Evolutionary conservation across 306 rosid genomes (phyloP), one percentile per base, ranked within the genome.

Genomic region (Vigna angularis): DNA sequence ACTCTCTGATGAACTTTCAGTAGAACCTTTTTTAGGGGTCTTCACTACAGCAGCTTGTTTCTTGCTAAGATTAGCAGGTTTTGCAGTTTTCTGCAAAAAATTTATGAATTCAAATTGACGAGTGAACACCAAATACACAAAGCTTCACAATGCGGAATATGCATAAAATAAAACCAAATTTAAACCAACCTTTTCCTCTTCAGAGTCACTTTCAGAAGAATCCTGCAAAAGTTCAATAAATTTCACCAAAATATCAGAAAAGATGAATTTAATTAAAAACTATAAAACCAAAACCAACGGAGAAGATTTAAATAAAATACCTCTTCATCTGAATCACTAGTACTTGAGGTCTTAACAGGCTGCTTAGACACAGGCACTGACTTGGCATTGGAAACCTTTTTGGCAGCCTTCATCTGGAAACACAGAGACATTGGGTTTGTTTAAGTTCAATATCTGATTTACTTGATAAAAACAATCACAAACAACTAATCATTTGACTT

Each of bases 271-370:
- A 26, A 17, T 3, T 32, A 5, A 26, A 52, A 8, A 17, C 9
- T 20, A 36, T 0, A 34, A 9, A 50, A 18, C 1, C 1, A 3
- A 20, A 10, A 34, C 14, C 17, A 50, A 12, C 0, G 15, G 6
- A 9, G 17, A 32, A 1, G 49, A 32, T 17, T 4, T 6, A 30
- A 63, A 45, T 12, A 52, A 65, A 65, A 20, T 51, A 52, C 81
- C 44, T 76, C 79, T 9, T 74, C 68, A 16, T 74, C 72, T 12
- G 72, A 62, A 30, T 75, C 79, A 75, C 63, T 63, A 63, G 9
- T 30, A 11, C 5, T 32, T 30, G 50, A 7, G 14, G 49, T 75
- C 49, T 75, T 75, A 5, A 20, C 63, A 48, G 51, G 22, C 20
- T 32, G 34, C 66, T 72, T 73, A 13, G 67, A 16, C 10, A 2